Base-by-base conservation (phyloP, 345 rosid species). In the Clausena lansium region DNA sequence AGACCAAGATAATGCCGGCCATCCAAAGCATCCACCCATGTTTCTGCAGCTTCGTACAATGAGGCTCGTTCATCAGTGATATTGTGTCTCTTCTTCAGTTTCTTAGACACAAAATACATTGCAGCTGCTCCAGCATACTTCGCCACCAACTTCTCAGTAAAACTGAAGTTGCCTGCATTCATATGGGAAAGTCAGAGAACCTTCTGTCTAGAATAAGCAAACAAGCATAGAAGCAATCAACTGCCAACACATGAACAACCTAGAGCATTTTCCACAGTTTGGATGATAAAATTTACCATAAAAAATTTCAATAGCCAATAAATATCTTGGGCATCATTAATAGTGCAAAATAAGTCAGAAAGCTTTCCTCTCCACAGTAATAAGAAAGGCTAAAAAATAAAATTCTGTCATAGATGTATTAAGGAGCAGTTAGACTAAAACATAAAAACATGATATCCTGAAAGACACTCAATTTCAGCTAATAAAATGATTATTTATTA, bases 71-170 rank as follows among this genome's bases (percentile, higher is more conserved):
- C 98, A 79, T 96, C 98, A 7, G 88, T 92, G 55, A 96, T 96
- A 84, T 94, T 92, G 81, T 96, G 87, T 74, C 67, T 94, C 91
- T 92, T 96, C 88, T 94, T 96, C 82, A 94, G 83, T 76, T 92
- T 96, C 89, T 94, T 96, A 0, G 99, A 90, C 28, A 96, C 97
- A 65, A 96, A 87, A 82, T 90, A 92, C 99, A 96, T 94, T 13
- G 95, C 97, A 15, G 92, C 87, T 63, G 97, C 99, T 77, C 98
- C 97, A 41, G 91, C 92, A 82, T 96, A 92, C 77, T 96, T 96
- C 0, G 94, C 97, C 19, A 90, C 84, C 69, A 96, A 74, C 86
- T 97, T 91, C 85, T 96, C 97, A 6, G 88, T 82, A 84, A 87
- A 91, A 78, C 91, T 90, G 84, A 94, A 94, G 82, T 96, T 96